Evolutionary conservation across 192 early-diverging fungal species (phyloP), one percentile per base, ranked within the genome.

Genomic region (Backusella psychrophila): DNA sequence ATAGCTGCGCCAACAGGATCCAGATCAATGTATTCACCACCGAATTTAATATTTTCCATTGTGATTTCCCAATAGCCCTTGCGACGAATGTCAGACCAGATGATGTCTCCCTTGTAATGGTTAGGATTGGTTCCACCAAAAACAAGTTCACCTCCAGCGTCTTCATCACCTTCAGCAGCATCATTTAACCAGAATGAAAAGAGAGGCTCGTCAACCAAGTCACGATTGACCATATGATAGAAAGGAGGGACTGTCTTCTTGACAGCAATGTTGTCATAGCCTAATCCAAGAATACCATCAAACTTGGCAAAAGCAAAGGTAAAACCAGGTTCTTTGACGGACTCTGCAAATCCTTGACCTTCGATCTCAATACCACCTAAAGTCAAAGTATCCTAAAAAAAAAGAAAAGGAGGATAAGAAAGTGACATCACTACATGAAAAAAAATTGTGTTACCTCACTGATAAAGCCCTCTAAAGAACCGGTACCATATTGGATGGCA

Each of bases 1-100:
- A 98, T 97, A 34, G 95, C 95, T 17, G 96, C 94, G 15, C 91
- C 90, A 11, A 85, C 83, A 71, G 85, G 83, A 29, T 87, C 86
- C 38, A 97, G 29, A 33, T 89, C 77, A 73, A 96, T 81, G 34
- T 90, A 86, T 39, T 92, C 89, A 49, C 91, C 94, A 76, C 92
- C 96, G 73, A 98, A 89, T 66, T 84, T 88, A 66, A 95, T 88
- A 73, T 90, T 86, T 71, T 92, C 85, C 21, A 99, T 84, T 38
- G 92, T 91, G 68, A 98, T 95, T 85, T 99, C 98, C 98, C 98
- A 99, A 86, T 99, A 99, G 1, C 90, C 96, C 86, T 96, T 95
- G 78, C 96, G 92, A 56, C 89, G 87, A 73, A 99, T 91, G 21
- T 93, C 89, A 65, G 95, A 91, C 92, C 93, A 99, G 56, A 87